Conservation (phyloP, 106 monocot species). For the Gastrodia elata region DNA sequence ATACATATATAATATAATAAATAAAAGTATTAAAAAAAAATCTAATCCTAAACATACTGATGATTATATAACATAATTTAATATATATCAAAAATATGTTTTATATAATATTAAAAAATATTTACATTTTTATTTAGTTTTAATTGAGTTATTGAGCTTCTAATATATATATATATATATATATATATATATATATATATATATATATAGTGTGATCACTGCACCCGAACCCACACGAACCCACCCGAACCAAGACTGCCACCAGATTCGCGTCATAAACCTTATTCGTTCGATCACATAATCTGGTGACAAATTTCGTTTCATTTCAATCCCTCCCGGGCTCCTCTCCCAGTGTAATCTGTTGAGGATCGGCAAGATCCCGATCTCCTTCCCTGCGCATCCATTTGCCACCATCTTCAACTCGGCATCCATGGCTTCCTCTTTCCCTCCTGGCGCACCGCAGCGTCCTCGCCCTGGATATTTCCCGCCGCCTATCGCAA, state of each 20-base stretch:
- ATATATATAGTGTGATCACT: background rate
- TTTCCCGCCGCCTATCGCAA: constrained; percentile 2
- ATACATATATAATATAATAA: too few species aligned
- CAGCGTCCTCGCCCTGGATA: constrained; percentile 19
- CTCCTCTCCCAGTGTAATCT: background rate
- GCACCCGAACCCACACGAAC: background rate
- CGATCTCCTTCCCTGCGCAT: background rate
- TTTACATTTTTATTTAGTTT: too few species aligned
- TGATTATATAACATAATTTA: too few species aligned
- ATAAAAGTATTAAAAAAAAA: too few species aligned
- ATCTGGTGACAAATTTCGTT: background rate
- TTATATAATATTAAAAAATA: too few species aligned
- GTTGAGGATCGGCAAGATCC: background rate
- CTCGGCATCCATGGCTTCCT: constrained; percentile 41
- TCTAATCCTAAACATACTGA: too few species aligned
- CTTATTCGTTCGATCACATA: background rate
- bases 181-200: too few species aligned
- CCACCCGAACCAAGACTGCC: too few species aligned
- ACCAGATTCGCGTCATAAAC: background rate
- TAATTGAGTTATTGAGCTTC: too few species aligned
- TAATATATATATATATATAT: too few species aligned
- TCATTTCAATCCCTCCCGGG: background rate
- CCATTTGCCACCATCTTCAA: background rate
- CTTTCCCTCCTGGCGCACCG: constrained; percentile 26
- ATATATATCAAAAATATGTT: too few species aligned